A percentile compares a stretch with the other conserved stretches of the same genome.
phyloP scores from a whole-genome alignment of 192 early-diverging fungal species.

The Mortierella hygrophila region DNA sequence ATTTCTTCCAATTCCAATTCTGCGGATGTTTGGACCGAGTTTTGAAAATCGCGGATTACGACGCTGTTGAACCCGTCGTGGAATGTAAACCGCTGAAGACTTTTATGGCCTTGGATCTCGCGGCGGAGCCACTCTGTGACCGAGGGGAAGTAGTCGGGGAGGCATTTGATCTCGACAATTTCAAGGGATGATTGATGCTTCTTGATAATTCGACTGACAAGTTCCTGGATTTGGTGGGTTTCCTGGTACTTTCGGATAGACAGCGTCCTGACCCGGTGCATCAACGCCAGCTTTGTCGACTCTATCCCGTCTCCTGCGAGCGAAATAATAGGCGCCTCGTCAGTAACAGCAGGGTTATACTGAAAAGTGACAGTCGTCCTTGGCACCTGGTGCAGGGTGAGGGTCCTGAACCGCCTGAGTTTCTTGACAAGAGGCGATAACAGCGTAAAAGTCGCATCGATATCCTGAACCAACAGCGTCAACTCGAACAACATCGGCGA shows the following conservation, averaged over 20 bases:
- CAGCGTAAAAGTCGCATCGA: neutral
- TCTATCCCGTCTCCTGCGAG: neutral
- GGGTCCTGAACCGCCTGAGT: neutral
- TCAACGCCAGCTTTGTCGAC: neutral
- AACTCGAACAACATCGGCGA: neutral
- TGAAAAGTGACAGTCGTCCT: neutral
- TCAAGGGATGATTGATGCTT: neutral
- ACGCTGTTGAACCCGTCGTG: neutral
- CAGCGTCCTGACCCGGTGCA: neutral
- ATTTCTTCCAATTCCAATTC: neutral
- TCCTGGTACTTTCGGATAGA: neutral
- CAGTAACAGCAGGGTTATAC: neutral
- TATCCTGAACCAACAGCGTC: neutral
- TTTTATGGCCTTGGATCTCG: neutral
- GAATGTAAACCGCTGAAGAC: neutral
- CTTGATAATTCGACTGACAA: neutral
- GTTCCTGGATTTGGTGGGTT: neutral
- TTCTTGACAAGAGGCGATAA: neutral
- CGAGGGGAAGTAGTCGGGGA: neutral
- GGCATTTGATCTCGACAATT: neutral
- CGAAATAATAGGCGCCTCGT: neutral
- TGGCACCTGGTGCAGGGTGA: neutral
- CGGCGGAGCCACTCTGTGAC: neutral
- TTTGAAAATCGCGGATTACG: neutral
- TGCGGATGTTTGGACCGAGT: neutral